A percentile compares a stretch with the other conserved stretches of the same genome.
phyloP scores from a whole-genome alignment of 2,329 filamentous ascomycete genomes.

The Pseudogymnoascus pannorum region DNA sequence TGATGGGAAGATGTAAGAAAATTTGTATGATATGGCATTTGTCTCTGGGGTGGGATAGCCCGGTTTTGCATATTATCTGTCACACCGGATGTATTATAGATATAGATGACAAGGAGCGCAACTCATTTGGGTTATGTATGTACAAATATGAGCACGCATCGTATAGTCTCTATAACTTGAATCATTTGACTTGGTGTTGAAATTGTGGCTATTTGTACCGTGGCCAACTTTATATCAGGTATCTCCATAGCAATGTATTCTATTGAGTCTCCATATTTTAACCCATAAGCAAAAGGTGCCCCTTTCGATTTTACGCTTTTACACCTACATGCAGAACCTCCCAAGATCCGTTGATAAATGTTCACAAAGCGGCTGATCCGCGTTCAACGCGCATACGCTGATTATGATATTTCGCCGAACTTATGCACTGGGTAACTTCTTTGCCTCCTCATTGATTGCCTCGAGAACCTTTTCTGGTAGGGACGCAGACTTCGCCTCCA shows the following conservation, averaged over 20 bases:
- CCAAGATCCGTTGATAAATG: conserved; percentile 4
- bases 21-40: conserved; percentile 6
- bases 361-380: not conserved
- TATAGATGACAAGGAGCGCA: conserved; percentile 3
- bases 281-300: not conserved
- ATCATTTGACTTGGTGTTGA: not conserved
- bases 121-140: not conserved
- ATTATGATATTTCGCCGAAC: conserved; percentile 7
- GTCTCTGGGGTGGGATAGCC: not conserved
- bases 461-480: not conserved
- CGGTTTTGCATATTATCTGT: conserved; percentile 6
- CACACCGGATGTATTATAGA: conserved; percentile 5
- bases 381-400: not conserved
- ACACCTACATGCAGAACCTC: conserved; percentile 2
- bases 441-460: conserved; percentile 6
- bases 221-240: not conserved
- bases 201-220: not conserved
- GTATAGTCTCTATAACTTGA: not conserved
- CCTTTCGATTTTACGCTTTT: not conserved
- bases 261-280: conserved; percentile 2
- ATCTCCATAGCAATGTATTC: not conserved
- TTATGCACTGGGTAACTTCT: conserved; percentile 3
- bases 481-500: conserved; percentile 35
- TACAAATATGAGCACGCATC: conserved; percentile 7
- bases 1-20: not conserved